phyloP scores from a whole-genome alignment of 2,329 filamentous ascomycete species.

The Cladosporium sp. region DNA sequence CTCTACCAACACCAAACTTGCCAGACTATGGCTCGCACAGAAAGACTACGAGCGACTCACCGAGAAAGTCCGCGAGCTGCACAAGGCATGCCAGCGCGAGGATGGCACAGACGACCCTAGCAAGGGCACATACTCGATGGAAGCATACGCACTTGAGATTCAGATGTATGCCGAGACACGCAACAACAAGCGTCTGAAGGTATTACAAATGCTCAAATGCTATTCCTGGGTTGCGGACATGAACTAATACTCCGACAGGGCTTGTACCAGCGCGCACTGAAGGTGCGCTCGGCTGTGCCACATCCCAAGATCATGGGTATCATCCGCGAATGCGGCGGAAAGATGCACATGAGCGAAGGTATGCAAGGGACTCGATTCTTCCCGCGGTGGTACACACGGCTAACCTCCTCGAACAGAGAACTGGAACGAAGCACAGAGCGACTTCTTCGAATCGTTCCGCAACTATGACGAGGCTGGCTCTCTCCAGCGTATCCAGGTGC shows the following conservation, averaged over 20 bases:
- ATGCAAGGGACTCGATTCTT: constrained; percentile 37
- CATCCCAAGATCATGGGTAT: constrained; percentile 99
- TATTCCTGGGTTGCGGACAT: constrained; percentile 21
- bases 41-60: constrained; percentile 81
- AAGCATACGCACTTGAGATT: constrained; percentile 96
- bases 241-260: constrained; percentile 46
- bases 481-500: constrained; percentile 90
- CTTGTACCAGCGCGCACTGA: constrained; percentile 86
- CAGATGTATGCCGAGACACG: constrained; percentile 97
- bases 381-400: constrained; percentile 24
- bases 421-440: constrained; percentile 94
- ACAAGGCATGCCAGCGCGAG: constrained; percentile 81
- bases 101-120: constrained; percentile 89
- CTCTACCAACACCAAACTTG: constrained; percentile 97
- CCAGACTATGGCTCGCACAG: constrained; percentile 84
- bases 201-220: constrained; percentile 33
- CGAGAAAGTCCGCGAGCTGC: constrained; percentile 83
- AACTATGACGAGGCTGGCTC: constrained; percentile 99
- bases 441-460: constrained; percentile 98
- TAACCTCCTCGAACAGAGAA: constrained; percentile 64
- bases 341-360: constrained; percentile 98
- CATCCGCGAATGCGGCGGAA: constrained; percentile 96
- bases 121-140: constrained; percentile 94
- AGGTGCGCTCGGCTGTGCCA: constrained; percentile 92
- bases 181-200: constrained; percentile 96